Evolutionary conservation across 2,329 filamentous ascomycete genomes (phyloP).

Genomic region (Fusarium floridanum): DNA sequence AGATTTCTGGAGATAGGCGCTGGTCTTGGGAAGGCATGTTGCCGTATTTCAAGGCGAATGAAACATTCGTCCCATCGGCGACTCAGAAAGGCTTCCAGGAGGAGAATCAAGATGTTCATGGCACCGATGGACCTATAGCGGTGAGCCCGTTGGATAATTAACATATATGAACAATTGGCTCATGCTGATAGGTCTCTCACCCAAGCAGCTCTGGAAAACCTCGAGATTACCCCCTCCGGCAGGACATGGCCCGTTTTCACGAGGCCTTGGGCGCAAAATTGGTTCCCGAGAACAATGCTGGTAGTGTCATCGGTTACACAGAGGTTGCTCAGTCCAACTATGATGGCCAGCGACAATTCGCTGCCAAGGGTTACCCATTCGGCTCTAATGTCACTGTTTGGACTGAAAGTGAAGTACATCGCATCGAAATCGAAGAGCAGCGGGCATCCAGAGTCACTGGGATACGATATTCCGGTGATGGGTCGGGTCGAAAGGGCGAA

Average conservation of each 20-base stretch:
- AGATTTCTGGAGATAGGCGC: not conserved
- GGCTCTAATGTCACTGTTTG: not conserved
- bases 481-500: fast-evolving
- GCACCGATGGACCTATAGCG: not conserved
- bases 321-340: not conserved
- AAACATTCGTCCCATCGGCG: not conserved
- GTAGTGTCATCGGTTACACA: not conserved
- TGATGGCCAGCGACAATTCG: not conserved
- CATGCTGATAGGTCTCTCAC: not conserved
- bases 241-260: not conserved
- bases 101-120: not conserved
- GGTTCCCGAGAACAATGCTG: not conserved
- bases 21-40: slow-evolving; percentile 1
- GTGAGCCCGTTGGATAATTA: not conserved
- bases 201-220: not conserved
- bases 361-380: not conserved
- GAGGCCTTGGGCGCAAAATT: not conserved
- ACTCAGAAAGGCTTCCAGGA: not conserved
- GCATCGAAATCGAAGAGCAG: not conserved
- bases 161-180: not conserved
- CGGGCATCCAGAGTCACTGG: not conserved
- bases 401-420: not conserved
- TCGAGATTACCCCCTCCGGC: not conserved
- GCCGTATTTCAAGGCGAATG: not conserved
- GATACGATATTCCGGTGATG: not conserved